These are phyloP conservation scores for Jaminaea rosea DNA, from an alignment of 1,284 basidiomycete species.

Conservation along the genomic window DNA sequence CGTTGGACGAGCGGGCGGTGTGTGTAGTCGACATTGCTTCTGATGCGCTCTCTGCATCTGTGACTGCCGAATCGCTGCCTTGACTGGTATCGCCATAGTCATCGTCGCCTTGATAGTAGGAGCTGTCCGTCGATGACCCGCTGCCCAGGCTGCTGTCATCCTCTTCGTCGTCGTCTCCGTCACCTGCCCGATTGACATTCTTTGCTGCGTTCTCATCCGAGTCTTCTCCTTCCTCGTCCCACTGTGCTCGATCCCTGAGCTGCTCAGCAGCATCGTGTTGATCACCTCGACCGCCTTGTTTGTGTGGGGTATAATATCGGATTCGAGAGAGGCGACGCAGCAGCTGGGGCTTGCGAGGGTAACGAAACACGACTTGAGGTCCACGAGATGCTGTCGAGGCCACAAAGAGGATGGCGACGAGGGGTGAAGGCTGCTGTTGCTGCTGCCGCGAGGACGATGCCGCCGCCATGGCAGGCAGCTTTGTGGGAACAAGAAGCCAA, in stretches of 20 bases:
- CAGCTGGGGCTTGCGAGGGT: slow-evolving; percentile 32
- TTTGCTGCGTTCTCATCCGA: too few species aligned
- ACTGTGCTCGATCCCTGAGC: background rate
- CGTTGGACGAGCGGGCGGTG: background rate
- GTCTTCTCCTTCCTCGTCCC: slow-evolving; percentile 1
- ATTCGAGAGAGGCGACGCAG: slow-evolving; percentile 33
- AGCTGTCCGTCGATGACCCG: too few species aligned
- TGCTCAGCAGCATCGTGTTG: too few species aligned
- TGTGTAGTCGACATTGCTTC: background rate
- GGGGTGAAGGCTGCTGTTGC: slow-evolving; percentile 17
- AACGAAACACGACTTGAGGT: slow-evolving; percentile 39
- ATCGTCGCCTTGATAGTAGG: too few species aligned
- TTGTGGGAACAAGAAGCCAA: too few species aligned
- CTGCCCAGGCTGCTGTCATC: too few species aligned
- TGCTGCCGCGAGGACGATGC: too few species aligned
- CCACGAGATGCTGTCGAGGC: slow-evolving; percentile 31
- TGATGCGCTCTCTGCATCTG: background rate
- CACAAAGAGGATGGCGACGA: slow-evolving; percentile 41
- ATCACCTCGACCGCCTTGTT: too few species aligned
- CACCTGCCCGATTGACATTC: too few species aligned
- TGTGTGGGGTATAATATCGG: slow-evolving; percentile 26
- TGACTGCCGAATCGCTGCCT: background rate
- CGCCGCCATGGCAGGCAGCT: too few species aligned
- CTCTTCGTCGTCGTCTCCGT: too few species aligned
- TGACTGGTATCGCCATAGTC: background rate